These are phyloP conservation scores for Bryoerythrophyllum caledonicum DNA, from an alignment of 225 moss, liverwort and hornwort genomes.

Conservation along the genomic window DNA sequence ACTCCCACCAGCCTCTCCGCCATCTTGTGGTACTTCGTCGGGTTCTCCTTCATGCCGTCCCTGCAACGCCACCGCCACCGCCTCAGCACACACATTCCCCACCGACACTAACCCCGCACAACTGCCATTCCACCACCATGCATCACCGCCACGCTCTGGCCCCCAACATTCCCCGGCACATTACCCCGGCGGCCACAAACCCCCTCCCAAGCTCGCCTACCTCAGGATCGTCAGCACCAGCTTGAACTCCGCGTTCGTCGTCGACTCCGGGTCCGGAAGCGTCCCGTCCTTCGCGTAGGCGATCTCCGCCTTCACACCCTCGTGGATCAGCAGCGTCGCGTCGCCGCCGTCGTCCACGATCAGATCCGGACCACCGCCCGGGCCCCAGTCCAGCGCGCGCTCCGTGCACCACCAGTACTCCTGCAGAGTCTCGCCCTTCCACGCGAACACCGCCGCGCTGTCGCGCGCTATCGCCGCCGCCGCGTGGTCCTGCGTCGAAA, in stretches of 20 bases:
- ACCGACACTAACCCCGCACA: not conserved
- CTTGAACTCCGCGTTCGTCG: too few relatives aligned
- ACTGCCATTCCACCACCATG: not conserved
- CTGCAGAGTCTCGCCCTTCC: slow-evolving; percentile 91
- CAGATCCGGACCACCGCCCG: too few relatives aligned
- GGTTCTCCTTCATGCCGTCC: slow-evolving; percentile 80
- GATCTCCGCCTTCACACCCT: too few relatives aligned
- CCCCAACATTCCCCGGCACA: not conserved
- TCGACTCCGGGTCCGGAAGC: too few relatives aligned
- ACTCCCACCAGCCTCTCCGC: slow-evolving; percentile 83
- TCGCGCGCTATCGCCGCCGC: slow-evolving; percentile 88
- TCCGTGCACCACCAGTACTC: too few relatives aligned
- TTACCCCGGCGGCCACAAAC: too few relatives aligned
- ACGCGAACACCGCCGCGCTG: slow-evolving; percentile 91
- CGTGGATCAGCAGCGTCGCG: too few relatives aligned
- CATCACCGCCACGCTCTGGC: too few relatives aligned
- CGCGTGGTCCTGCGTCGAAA: slow-evolving; percentile 94
- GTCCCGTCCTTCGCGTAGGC: too few relatives aligned
- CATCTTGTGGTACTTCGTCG: slow-evolving; percentile 92
- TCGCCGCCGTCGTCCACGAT: too few relatives aligned
- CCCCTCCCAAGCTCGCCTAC: not conserved
- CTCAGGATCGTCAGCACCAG: slow-evolving; percentile 72
- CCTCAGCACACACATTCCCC: not conserved
- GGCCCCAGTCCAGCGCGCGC: too few relatives aligned
- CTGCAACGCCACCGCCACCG: not conserved